Evolutionary conservation across 179 eudicot species (phyloP).

Genomic region (Sideroxylon spinosum): DNA sequence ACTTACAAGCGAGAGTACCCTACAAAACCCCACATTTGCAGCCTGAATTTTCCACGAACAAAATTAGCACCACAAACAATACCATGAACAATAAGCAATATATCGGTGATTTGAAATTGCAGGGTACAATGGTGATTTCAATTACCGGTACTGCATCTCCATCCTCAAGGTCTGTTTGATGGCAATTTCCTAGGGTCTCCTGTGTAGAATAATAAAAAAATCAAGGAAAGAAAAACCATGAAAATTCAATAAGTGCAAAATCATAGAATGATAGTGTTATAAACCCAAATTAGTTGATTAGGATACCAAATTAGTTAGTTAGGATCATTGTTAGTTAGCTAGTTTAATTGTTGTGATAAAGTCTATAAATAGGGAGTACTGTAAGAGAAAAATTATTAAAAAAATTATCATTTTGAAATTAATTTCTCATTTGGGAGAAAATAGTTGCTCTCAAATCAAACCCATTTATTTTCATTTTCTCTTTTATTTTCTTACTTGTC

Average conservation of each 20-base stretch:
- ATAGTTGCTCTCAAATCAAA: too few species aligned
- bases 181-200: constrained; percentile 23
- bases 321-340: too few species aligned
- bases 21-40: constrained; percentile 68
- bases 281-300: too few species aligned
- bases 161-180: constrained; percentile 54
- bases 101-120: background rate
- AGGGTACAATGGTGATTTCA: background rate
- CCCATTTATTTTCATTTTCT: too few species aligned
- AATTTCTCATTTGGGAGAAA: background rate
- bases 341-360: too few species aligned
- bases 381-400: too few species aligned
- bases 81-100: background rate
- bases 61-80: constrained; percentile 13
- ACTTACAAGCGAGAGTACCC: constrained; percentile 74
- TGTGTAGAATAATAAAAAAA: background rate
- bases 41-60: constrained; percentile 40
- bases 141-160: constrained; percentile 69
- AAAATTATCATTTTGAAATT: too few species aligned
- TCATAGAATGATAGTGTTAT: background rate
- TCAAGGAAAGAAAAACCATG: background rate
- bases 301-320: too few species aligned
- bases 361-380: too few species aligned
- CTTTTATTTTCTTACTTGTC: too few species aligned
- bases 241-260: background rate